Base-by-base conservation (phyloP, 768 basidiomycete species). In the Melanogaster broomeanus region DNA sequence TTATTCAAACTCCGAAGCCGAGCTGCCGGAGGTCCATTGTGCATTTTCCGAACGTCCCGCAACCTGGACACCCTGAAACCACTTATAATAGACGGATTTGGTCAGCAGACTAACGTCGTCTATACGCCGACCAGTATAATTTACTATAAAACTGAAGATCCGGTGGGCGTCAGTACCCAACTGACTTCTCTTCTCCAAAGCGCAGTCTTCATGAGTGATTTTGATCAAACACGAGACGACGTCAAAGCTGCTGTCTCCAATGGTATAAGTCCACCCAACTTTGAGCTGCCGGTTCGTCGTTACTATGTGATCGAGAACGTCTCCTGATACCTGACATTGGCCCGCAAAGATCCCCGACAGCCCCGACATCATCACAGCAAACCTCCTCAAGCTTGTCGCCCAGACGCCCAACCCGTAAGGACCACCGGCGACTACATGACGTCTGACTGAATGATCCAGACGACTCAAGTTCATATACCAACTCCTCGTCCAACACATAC, bases 401-500 rank as follows among this genome's bases (percentile, higher is more conserved):
- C 66, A 71, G 42, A 61, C 74, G 0, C 61, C 71, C 16, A 57
- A 78, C 46, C 67, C 75, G 80, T 77, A 60, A 49, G 73, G 63
- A 28, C 3, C n/a, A 38, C 12, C 3, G 37, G 21, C 4, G 6
- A 22, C 11, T 10, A 12, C 37, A 9, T 6, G 11, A 24, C 1
- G 28, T 25, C 44, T 53, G 37, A 44, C 5, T 13, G 16, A 24
- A 34, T 19, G 25, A 33, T 47, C 11, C 19, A 76, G 76, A 30
- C 74, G 82, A 13, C 62, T 61, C 48, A 75, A 66, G 53, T 79
- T 83, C 66, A 65, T 83, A 50, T 74, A 77, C 52, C 67, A 76
- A 59, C 72, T 66, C 27, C 71, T 90, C 69, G 64, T 87, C 47
- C 77, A 73, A 25, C 89, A 93, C 63, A 55, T 93, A 8, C 91